Evolutionary conservation across 257 asterid species (phyloP), one percentile per base, ranked within the genome.

Genomic region (Fraxinus pennsylvanica): DNA sequence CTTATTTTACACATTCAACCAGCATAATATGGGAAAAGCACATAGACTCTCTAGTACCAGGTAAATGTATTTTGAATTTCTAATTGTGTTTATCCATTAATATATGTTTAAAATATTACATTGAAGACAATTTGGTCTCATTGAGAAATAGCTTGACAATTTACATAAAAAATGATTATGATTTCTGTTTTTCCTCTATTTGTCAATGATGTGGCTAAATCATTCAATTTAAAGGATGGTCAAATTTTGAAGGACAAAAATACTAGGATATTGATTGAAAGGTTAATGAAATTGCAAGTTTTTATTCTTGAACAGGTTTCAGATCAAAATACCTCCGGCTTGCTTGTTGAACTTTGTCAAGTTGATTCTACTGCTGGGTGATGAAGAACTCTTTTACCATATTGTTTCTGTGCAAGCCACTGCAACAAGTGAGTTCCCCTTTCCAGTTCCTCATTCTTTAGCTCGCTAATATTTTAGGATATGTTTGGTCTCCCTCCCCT

Each of bases 51-150:
- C 29, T 59, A 59, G 7, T 59, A 74, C 74, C 83, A 78, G 82
- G 83, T 81, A 81, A 41, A n/a, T 54, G 43, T 41, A 41, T 59
- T 52, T 59, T 68, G 54, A 27, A 43, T 43, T 50, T 35, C 50
- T 43, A 8, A 36, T 13, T 71, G 19, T 30, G 7, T 54, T 54
- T 57, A 6, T 54, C 50, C 3, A 39, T 12, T 69, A 12, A 67
- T 9, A 43, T 54, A 19, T 54, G 65, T 22, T 54, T 54, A n/a
- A 54, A 9, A n/a, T 5, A 47, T 70, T 78, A 54, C 29, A 47
- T 10, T 9, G 72, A 29, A 52, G 25, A 77, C 38, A 30, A 22
- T 66, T 17, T 54, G 47, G 67, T 68, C 66, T 66, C 5, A 21
- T 72, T 68, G n/a, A 22, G 36, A 43, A 70, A 71, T 43, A 21